A percentile compares a stretch with the other conserved stretches of the same genome.
Evolutionary conservation across 495 filamentous ascomycete species (phyloP).

Genomic region (Penicillium macrosclerotiorum): DNA sequence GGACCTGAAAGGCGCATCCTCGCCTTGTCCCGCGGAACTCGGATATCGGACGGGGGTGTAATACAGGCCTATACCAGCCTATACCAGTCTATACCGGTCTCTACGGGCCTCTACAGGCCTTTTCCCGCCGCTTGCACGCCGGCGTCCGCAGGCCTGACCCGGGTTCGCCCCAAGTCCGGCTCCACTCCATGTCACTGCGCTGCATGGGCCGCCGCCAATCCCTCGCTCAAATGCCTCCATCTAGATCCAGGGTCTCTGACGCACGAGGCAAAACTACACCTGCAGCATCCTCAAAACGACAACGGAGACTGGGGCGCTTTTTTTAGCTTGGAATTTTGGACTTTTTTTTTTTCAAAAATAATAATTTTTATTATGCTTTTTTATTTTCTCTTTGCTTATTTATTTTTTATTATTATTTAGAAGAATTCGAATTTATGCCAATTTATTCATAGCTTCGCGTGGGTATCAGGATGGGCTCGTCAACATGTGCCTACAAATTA

Average conservation of each 20-base stretch:
- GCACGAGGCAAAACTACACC: slow-evolving; percentile 37
- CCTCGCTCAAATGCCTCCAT: slow-evolving; percentile 24
- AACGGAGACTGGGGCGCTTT: slow-evolving; percentile 21
- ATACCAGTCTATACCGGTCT: no score
- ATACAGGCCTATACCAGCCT: no score
- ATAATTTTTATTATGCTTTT: slow-evolving; percentile 5
- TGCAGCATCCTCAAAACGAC: slow-evolving; percentile 36
- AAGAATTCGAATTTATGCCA: slow-evolving; percentile 2
- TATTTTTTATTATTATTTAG: slow-evolving; percentile 8
- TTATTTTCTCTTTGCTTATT: slow-evolving; percentile 8
- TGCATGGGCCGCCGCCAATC: slow-evolving; percentile 29
- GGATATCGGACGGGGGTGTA: no score
- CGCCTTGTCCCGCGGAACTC: no score
- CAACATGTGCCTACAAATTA: slow-evolving; percentile 18
- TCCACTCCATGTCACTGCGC: slow-evolving; percentile 16
- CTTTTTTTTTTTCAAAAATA: slow-evolving; percentile 11
- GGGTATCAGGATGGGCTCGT: slow-evolving; percentile 12
- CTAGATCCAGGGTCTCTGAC: slow-evolving; percentile 36
- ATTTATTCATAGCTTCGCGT: slow-evolving; percentile 9
- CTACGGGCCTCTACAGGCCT: no score
- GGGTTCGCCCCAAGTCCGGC: not conserved
- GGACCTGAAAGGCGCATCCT: no score
- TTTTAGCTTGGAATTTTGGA: slow-evolving; percentile 10
- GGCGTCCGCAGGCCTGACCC: no score
- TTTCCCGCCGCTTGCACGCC: no score